These are phyloP conservation scores for Neopestalotiopsis clavispora DNA, from an alignment of 2,329 filamentous ascomycete species.

Conservation along the genomic window DNA sequence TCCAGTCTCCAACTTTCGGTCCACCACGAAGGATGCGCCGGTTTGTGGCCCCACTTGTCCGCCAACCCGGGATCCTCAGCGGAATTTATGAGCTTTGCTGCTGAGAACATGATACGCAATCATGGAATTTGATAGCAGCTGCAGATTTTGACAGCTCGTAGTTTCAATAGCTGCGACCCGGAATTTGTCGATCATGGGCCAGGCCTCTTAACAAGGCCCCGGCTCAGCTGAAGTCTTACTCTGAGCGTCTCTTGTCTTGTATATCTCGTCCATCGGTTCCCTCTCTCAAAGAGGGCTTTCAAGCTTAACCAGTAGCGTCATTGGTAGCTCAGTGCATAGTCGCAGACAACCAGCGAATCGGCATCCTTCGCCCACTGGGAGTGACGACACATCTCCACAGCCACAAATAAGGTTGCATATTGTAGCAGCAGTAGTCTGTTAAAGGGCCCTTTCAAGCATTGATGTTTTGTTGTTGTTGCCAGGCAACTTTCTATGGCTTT, in stretches of 20 bases:
- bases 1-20: background rate
- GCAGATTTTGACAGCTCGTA: background rate
- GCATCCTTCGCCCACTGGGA: background rate
- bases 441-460: background rate
- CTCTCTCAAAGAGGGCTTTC: background rate
- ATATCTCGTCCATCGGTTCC: background rate
- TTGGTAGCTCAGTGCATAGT: background rate
- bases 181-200: background rate
- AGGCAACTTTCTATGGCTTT: background rate
- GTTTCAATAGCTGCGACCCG: background rate
- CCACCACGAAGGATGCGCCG: background rate
- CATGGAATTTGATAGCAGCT: background rate
- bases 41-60: background rate
- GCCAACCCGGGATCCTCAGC: background rate
- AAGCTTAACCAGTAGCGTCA: background rate
- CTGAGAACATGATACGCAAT: background rate
- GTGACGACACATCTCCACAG: constrained; percentile 2
- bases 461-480: background rate
- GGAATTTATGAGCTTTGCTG: background rate
- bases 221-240: background rate
- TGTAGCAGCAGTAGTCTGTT: background rate
- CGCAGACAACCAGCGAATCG: background rate
- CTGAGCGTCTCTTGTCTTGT: background rate
- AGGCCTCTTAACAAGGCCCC: background rate
- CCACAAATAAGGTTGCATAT: constrained; percentile 12